A percentile compares a stretch with the other conserved stretches of the same genome.
These are phyloP conservation scores for Lobosporangium transversale DNA, from an alignment of 192 early-diverging fungal species.

Conservation along the genomic window DNA sequence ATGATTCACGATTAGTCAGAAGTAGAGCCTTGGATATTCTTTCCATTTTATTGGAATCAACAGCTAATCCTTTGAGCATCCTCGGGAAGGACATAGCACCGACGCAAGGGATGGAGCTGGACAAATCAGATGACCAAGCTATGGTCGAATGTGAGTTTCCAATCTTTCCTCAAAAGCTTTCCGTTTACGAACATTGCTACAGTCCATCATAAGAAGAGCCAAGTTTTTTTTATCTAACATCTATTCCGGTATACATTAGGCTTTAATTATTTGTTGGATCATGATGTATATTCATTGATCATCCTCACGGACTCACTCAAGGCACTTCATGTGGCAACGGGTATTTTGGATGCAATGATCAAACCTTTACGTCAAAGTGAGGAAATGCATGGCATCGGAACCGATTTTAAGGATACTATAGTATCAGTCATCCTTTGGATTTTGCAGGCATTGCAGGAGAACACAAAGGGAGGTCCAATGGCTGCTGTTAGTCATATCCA, in stretches of 20 bases:
- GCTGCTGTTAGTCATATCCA: not conserved
- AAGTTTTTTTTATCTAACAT: too few relatives aligned
- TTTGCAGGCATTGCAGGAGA: slow-evolving; percentile 34
- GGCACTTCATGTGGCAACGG: slow-evolving; percentile 43
- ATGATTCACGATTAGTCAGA: slow-evolving; percentile 51
- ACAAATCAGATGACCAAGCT: slow-evolving; percentile 27
- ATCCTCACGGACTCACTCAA: slow-evolving; percentile 31
- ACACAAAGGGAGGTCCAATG: not conserved
- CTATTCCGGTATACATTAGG: slow-evolving; percentile 6
- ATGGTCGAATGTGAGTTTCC: slow-evolving; percentile 26
- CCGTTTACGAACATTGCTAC: too few relatives aligned
- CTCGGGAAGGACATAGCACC: slow-evolving; percentile 10
- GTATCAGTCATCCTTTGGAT: slow-evolving; percentile 40
- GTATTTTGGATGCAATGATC: slow-evolving; percentile 41
- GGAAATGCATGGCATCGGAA: slow-evolving; percentile 25
- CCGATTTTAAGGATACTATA: slow-evolving; percentile 26
- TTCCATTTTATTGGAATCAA: slow-evolving; percentile 53
- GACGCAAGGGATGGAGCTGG: slow-evolving; percentile 27
- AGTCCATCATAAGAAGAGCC: too few relatives aligned
- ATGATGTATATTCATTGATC: slow-evolving; percentile 23
- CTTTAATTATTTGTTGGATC: slow-evolving; percentile 28
- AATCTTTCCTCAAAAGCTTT: too few relatives aligned
- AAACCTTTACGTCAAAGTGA: slow-evolving; percentile 18
- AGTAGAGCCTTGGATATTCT: slow-evolving; percentile 58
- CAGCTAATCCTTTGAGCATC: slow-evolving; percentile 44